Conservation (phyloP, 2,329 filamentous ascomycete species). For the Colletotrichum sp. region DNA sequence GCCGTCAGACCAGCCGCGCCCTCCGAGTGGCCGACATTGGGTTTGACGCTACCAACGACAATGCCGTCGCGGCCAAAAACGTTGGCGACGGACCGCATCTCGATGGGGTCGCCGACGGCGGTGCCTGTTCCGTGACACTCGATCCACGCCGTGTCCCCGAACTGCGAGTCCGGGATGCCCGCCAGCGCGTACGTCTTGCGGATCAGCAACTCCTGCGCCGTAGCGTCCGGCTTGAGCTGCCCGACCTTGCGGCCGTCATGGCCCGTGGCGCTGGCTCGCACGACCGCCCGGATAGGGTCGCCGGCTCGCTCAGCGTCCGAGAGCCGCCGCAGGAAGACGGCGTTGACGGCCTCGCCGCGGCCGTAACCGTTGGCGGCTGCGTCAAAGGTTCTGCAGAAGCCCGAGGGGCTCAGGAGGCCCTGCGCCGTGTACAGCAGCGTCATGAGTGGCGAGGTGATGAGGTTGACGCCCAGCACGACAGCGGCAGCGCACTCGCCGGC, state of each 20-base stretch:
- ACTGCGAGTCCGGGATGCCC: not conserved
- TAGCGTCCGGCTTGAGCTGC: slow-evolving; percentile 41
- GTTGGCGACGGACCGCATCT: slow-evolving; percentile 33
- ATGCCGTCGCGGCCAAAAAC: slow-evolving; percentile 29
- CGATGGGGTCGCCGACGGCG: slow-evolving; percentile 50
- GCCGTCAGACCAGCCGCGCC: slow-evolving; percentile 44
- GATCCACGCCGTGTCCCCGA: not conserved
- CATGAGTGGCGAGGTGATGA: slow-evolving; percentile 30
- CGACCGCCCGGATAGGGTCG: slow-evolving; percentile 36
- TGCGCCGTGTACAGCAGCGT: slow-evolving; percentile 1
- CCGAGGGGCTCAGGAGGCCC: slow-evolving; percentile 18
- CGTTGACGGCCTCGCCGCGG: slow-evolving; percentile 44
- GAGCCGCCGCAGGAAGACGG: slow-evolving; percentile 45
- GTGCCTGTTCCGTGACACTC: slow-evolving; percentile 43
- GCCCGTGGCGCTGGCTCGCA: slow-evolving; percentile 31
- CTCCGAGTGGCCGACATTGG: slow-evolving; percentile 48
- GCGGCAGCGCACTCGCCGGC: slow-evolving; percentile 21
- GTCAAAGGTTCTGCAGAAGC: slow-evolving; percentile 32
- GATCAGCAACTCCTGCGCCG: slow-evolving; percentile 34
- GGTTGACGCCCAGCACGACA: slow-evolving; percentile 27
- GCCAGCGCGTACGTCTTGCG: not conserved
- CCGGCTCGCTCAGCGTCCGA: slow-evolving; percentile 42
- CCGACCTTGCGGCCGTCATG: slow-evolving; percentile 37
- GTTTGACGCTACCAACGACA: slow-evolving; percentile 33
- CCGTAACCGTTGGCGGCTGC: slow-evolving; percentile 44